Evolutionary conservation across 306 rosid genomes (phyloP), one percentile per base, ranked within the genome.

Genomic region (Citrullus amarus): DNA sequence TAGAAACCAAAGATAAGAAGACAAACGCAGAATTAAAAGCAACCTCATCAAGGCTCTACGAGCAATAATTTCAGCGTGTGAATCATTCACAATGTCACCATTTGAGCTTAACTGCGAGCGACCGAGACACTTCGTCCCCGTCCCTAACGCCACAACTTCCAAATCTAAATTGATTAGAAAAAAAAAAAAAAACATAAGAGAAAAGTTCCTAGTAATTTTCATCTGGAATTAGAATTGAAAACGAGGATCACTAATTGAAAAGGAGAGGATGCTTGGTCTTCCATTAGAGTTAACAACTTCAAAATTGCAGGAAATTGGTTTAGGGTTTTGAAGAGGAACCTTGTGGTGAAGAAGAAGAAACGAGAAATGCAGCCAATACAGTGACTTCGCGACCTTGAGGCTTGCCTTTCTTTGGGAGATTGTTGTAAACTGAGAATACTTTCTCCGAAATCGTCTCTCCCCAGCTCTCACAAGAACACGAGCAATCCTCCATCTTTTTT

Each of bases 331-430:
- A 68, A 57, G 72, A 8, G 20, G 36, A 68, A 92, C 97, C 96
- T 77, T 82, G 86, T 72, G 84, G 5, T 1, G 36, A 79, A 83
- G 97, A 91, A 82, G 96, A 92, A 44, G 97, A 92, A 75, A 92
- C 81, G 83, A 95, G 96, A 57, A 95, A 92, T 53, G 96, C 89
- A 38, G 97, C 90, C 38, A 92, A 73, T 81, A 92, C 98, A 1
- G 98, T 84, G 78, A 95, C 90, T 88, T 92, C 97, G 81, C 88
- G 89, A 38, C 93, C 97, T 84, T 92, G 98, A 81, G 97, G 96
- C 80, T 91, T 92, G 2, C 98, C 98, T 85, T 95, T 95, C 82
- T 91, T 95, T 5, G 93, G 92, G 46, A 95, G 89, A 46, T 91
- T 81, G 41, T 71, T 80, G 86, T 95, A 92, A 48, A 88, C 55